Percentiles rank a stretch among this genome's conserved stretches.
phyloP scores from a whole-genome alignment of 2,329 filamentous ascomycete genomes.

The Aspergillus neoniger region DNA sequence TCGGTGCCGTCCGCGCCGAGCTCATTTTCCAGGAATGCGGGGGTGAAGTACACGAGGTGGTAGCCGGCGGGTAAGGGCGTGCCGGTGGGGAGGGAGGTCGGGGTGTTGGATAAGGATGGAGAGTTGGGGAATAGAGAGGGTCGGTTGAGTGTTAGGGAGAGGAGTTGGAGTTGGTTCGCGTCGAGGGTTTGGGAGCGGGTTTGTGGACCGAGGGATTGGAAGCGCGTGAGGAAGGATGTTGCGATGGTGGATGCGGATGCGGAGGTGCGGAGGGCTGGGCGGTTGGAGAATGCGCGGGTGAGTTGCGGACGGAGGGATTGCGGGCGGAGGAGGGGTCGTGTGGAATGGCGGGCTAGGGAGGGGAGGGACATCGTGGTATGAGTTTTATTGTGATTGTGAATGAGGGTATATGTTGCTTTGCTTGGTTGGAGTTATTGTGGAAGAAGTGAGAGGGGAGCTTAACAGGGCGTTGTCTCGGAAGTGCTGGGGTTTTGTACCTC shows the following conservation, averaged over 20 bases:
- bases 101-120: conserved; percentile 40
- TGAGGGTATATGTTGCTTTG: too few relatives aligned
- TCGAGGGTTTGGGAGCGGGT: conserved; percentile 58
- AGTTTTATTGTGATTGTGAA: too few relatives aligned
- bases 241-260: conserved; percentile 38
- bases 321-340: neutral
- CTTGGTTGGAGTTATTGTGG: too few relatives aligned
- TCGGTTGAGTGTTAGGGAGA: conserved; percentile 60
- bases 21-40: conserved; percentile 54
- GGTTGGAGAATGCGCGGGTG: conserved; percentile 18
- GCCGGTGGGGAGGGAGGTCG: conserved; percentile 41
- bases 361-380: conserved; percentile 8
- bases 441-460: neutral
- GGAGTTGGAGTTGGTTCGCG: conserved; percentile 63
- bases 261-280: conserved; percentile 17
- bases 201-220: conserved; percentile 46
- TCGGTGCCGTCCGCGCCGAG: conserved; percentile 65
- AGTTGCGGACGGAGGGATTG: neutral
- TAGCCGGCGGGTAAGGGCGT: conserved; percentile 61
- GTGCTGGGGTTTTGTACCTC: neutral
- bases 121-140: conserved; percentile 44
- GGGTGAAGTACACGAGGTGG: conserved; percentile 66
- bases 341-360: neutral
- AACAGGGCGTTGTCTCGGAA: neutral
- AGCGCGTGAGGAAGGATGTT: conserved; percentile 44